phyloP scores from a whole-genome alignment of 2,329 filamentous ascomycete genomes.

The Didymellaceae sp. region DNA sequence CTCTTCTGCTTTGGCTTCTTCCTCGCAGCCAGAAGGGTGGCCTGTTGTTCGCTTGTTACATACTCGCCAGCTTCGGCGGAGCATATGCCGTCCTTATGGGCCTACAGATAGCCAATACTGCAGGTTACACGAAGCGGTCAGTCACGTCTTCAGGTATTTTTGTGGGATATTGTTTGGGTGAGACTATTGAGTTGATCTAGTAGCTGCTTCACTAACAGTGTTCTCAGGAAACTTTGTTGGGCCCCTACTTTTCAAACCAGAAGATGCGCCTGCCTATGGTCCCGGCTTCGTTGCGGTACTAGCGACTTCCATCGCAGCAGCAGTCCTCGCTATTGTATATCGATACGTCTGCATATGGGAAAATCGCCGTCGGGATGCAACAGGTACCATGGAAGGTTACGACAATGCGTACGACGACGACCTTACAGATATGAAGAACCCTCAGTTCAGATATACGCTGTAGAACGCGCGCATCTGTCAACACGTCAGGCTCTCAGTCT shows the following conservation, averaged over 20 bases:
- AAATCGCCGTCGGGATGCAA: conserved; percentile 53
- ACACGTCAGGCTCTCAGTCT: too few species aligned
- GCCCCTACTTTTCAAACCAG: conserved; percentile 32
- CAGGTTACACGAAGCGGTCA: conserved; percentile 60
- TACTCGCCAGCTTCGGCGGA: conserved; percentile 55
- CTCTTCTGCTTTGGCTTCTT: conserved; percentile 54
- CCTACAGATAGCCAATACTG: conserved; percentile 58
- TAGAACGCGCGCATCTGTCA: neutral
- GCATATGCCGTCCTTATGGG: conserved; percentile 61
- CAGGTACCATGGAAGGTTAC: conserved; percentile 56
- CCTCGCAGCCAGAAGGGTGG: conserved; percentile 52
- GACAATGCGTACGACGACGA: conserved; percentile 62
- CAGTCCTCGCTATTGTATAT: conserved; percentile 52
- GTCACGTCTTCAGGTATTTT: conserved; percentile 58
- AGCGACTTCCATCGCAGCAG: conserved; percentile 43
- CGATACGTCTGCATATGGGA: conserved; percentile 54
- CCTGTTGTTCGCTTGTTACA: conserved; percentile 58
- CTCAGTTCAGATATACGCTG: conserved; percentile 31
- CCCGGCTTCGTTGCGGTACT: conserved; percentile 54
- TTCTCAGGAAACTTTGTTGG: conserved; percentile 42
- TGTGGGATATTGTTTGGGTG: conserved; percentile 60
- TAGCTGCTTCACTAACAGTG: neutral
- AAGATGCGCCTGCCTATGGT: conserved; percentile 32
- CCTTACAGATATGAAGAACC: conserved; percentile 52
- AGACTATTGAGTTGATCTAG: neutral